phyloP scores from a whole-genome alignment of 306 rosid species.

The Vachellia collinsii region DNA sequence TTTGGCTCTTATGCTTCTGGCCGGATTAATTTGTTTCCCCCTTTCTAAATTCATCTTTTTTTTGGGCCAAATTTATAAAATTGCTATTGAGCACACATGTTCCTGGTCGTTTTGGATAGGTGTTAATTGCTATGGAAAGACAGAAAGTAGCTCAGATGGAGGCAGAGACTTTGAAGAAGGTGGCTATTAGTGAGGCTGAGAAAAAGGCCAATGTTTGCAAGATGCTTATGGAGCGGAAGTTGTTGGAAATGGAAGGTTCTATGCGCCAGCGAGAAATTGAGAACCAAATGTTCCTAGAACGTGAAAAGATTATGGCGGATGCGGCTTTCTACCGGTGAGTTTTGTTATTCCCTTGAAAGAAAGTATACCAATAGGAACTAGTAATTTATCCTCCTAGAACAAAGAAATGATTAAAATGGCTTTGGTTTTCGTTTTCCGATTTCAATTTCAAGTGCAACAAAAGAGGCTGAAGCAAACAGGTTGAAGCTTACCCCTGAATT shows the following conservation, averaged over 20 bases:
- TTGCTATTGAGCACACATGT: slow-evolving; percentile 18
- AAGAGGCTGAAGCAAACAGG: slow-evolving; percentile 90
- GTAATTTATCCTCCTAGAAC: slow-evolving; percentile 7
- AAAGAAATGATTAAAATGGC: slow-evolving; percentile 12
- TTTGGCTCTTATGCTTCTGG: slow-evolving; percentile 14
- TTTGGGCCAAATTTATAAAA: background rate
- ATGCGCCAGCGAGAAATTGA: slow-evolving; percentile 81
- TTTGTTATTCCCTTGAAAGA: background rate
- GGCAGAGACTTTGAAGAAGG: slow-evolving; percentile 80
- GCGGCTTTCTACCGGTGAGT: slow-evolving; percentile 78
- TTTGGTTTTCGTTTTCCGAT: background rate
- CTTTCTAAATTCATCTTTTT: background rate
- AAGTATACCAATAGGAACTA: background rate
- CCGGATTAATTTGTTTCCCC: background rate
- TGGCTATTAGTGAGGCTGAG: slow-evolving; percentile 97
- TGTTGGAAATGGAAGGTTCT: slow-evolving; percentile 77
- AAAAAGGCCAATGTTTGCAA: slow-evolving; percentile 84
- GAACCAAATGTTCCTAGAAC: slow-evolving; percentile 75
- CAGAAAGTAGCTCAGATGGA: slow-evolving; percentile 90
- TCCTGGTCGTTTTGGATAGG: slow-evolving; percentile 56
- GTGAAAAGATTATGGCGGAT: slow-evolving; percentile 82
- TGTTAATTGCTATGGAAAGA: slow-evolving; percentile 82
- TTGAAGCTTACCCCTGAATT: slow-evolving; percentile 90
- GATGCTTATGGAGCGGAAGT: slow-evolving; percentile 88
- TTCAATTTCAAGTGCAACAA: slow-evolving; percentile 58